Evolutionary conservation across 1,284 basidiomycete genomes (phyloP).

Genomic region (Sporisorium reilianum): DNA sequence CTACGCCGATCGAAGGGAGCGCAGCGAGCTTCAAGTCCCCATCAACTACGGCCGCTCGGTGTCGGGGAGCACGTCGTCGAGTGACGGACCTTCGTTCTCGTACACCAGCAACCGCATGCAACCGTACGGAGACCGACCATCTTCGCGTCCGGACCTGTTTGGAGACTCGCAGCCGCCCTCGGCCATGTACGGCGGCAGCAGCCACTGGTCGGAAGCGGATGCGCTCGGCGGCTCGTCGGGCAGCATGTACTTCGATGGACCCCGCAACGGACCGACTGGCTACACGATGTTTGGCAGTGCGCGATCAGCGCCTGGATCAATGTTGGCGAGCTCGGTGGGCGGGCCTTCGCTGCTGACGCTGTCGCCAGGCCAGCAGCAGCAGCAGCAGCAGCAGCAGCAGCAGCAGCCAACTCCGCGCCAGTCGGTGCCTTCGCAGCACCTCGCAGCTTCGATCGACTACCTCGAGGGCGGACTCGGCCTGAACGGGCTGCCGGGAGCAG

Average conservation of each 20-base stretch:
- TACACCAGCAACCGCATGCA: slow-evolving; percentile 31
- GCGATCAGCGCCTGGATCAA: slow-evolving; percentile 1
- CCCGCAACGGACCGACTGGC: slow-evolving; percentile 3
- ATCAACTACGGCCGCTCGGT: slow-evolving; percentile 21
- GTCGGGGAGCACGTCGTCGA: slow-evolving; percentile 1
- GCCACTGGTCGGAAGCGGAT: slow-evolving; percentile 27
- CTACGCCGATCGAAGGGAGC: slow-evolving; percentile 17
- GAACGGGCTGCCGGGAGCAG: neutral
- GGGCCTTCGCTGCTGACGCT: slow-evolving; percentile 12
- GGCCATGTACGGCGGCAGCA: slow-evolving; percentile 8
- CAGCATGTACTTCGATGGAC: slow-evolving; percentile 15
- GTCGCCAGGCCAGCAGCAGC: slow-evolving; percentile 10
- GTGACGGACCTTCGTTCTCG: slow-evolving; percentile 8
- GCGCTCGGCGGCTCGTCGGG: slow-evolving; percentile 5
- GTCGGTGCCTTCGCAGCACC: slow-evolving; percentile 35
- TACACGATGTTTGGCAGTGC: neutral
- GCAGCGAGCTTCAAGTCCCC: slow-evolving; percentile 5
- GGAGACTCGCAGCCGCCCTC: slow-evolving; percentile 1
- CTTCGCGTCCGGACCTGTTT: slow-evolving; percentile 12
- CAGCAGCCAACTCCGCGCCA: slow-evolving; percentile 1
- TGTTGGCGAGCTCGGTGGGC: slow-evolving; percentile 14
- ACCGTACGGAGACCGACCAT: slow-evolving; percentile 30
- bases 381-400: neutral
- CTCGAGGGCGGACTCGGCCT: slow-evolving; percentile 16
- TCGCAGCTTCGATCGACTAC: slow-evolving; percentile 16